These are phyloP conservation scores for Pezizomycotina sp. DNA, from an alignment of 2,329 filamentous ascomycete species.

Conservation along the genomic window DNA sequence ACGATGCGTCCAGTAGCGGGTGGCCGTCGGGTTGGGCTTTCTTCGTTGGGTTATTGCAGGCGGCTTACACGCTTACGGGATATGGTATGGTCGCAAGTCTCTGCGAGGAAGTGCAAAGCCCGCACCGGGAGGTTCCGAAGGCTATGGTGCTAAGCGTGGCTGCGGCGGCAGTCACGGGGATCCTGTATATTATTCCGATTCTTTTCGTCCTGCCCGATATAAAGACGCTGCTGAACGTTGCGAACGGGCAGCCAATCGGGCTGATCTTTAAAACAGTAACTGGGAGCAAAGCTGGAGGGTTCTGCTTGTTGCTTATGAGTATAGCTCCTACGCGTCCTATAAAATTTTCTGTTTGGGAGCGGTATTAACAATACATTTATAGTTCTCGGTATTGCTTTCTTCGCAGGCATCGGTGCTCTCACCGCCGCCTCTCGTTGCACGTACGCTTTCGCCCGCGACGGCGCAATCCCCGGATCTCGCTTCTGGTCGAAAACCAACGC, in stretches of 20 bases:
- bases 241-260: constrained; percentile 60
- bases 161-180: constrained; percentile 47
- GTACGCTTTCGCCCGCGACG: constrained; percentile 60
- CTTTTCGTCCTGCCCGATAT: constrained; percentile 61
- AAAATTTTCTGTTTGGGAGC: not conserved
- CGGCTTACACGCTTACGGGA: constrained; percentile 42
- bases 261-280: constrained; percentile 57
- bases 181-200: constrained; percentile 54
- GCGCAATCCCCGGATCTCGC: constrained; percentile 52
- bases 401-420: constrained; percentile 57
- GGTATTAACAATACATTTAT: constrained; percentile 5
- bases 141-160: constrained; percentile 55
- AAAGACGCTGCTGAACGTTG: constrained; percentile 43
- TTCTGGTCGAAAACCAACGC: constrained; percentile 48
- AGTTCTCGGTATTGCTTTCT: constrained; percentile 57
- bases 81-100: constrained; percentile 57
- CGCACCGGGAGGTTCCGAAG: constrained; percentile 51
- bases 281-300: constrained; percentile 54
- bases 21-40: constrained; percentile 57
- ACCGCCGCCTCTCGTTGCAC: constrained; percentile 60
- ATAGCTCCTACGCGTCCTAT: constrained; percentile 2
- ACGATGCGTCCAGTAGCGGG: constrained; percentile 47
- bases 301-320: constrained; percentile 54
- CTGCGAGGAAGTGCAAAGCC: constrained; percentile 56
- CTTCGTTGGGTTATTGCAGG: constrained; percentile 52